Evolutionary conservation across 2,329 filamentous ascomycete species (phyloP).

Genomic region (Chrysosphaeria jannelii): DNA sequence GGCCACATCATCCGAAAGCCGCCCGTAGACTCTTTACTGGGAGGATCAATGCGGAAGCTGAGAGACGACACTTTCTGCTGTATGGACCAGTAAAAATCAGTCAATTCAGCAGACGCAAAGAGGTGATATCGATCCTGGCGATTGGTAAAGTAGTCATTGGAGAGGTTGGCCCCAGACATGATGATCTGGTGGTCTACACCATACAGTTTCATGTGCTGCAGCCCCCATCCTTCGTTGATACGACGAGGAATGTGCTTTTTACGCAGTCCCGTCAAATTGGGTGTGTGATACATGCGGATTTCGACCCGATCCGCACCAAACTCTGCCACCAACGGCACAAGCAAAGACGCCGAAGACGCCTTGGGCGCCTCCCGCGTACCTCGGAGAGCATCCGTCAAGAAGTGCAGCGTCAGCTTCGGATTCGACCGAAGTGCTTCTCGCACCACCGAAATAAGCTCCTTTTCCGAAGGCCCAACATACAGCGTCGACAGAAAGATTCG

Average conservation of each 20-base stretch:
- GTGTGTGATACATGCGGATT: slow-evolving; percentile 92
- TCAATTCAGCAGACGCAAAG: slow-evolving; percentile 49
- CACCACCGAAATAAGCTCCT: slow-evolving; percentile 52
- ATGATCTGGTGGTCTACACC: slow-evolving; percentile 89
- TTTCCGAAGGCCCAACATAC: slow-evolving; percentile 83
- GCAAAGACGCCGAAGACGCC: slow-evolving; percentile 61
- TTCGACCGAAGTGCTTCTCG: slow-evolving; percentile 45
- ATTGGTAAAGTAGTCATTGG: slow-evolving; percentile 84
- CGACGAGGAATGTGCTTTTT: slow-evolving; percentile 64
- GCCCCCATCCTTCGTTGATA: slow-evolving; percentile 92
- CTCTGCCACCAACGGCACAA: slow-evolving; percentile 55
- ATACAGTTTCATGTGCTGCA: slow-evolving; percentile 98
- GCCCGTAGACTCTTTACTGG: background rate
- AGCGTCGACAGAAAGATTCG: slow-evolving; percentile 84
- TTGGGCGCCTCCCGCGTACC: slow-evolving; percentile 74
- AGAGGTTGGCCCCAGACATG: slow-evolving; percentile 78
- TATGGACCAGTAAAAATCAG: slow-evolving; percentile 54
- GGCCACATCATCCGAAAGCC: slow-evolving; percentile 42
- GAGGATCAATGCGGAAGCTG: slow-evolving; percentile 49
- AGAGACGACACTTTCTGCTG: slow-evolving; percentile 51
- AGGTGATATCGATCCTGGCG: slow-evolving; percentile 85
- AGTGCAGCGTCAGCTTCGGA: slow-evolving; percentile 49
- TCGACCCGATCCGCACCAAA: slow-evolving; percentile 68
- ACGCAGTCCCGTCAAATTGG: slow-evolving; percentile 63
- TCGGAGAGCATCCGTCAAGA: slow-evolving; percentile 70